Percentiles rank a stretch among this genome's conserved stretches.
Evolutionary conservation across 2,329 filamentous ascomycete species (phyloP).

Genomic region (Fusarium robinianum): DNA sequence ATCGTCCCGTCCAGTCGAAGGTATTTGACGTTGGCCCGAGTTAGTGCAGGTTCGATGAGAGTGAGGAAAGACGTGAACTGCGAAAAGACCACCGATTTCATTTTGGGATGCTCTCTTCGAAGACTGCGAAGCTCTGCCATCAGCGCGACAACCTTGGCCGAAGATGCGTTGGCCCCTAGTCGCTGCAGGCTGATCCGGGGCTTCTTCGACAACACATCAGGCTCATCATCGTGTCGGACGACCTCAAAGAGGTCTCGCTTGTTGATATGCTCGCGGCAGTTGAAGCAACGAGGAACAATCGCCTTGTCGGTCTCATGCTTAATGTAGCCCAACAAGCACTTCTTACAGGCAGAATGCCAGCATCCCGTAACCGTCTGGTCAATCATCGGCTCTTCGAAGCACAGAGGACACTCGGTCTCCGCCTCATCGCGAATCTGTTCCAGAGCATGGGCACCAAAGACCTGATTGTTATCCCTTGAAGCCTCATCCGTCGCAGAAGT

Average conservation of each 20-base stretch:
- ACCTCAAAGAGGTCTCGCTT: constrained; percentile 90
- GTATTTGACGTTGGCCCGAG: constrained; percentile 71
- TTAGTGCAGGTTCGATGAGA: constrained; percentile 82
- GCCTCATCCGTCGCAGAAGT: constrained; percentile 68
- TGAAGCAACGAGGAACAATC: constrained; percentile 81
- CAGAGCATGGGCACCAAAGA: constrained; percentile 83
- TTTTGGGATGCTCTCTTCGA: constrained; percentile 65
- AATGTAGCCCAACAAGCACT: constrained; percentile 88
- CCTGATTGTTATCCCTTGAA: constrained; percentile 60
- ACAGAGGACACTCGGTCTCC: constrained; percentile 89
- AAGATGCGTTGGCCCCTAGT: constrained; percentile 68
- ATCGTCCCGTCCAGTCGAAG: constrained; percentile 93
- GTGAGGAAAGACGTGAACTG: constrained; percentile 97
- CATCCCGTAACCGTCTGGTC: constrained; percentile 94
- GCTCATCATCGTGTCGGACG: constrained; percentile 72
- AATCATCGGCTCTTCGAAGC: constrained; percentile 92
- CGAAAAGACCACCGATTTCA: constrained; percentile 92
- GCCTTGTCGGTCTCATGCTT: constrained; percentile 80
- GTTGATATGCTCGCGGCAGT: constrained; percentile 83
- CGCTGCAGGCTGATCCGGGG: constrained; percentile 64
- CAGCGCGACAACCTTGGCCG: constrained; percentile 84
- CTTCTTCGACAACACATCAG: constrained; percentile 49
- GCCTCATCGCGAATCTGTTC: constrained; percentile 90
- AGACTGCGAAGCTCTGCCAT: constrained; percentile 74
- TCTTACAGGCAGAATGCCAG: constrained; percentile 97